A percentile compares a stretch with the other conserved stretches of the same genome.
Evolutionary conservation across 257 asterid genomes (phyloP).

Genomic region (Parsonsia alboflavescens): DNA sequence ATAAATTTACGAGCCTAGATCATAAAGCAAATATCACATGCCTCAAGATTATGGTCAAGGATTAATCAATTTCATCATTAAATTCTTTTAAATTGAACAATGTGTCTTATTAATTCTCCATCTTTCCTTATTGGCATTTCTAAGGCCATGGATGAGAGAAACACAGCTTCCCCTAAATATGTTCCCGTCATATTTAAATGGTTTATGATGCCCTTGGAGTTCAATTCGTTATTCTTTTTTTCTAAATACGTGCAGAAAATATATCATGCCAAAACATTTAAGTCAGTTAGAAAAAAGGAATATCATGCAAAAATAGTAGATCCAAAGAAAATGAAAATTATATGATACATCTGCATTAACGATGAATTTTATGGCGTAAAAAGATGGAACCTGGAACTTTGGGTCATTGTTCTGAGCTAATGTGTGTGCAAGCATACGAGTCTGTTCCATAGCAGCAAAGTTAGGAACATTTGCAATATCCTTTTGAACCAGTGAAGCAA

Average conservation of each 20-base stretch:
- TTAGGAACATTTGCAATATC: conserved; percentile 51
- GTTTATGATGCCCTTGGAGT: background rate
- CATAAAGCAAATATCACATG: background rate
- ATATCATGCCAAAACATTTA: background rate
- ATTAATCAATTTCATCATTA: background rate
- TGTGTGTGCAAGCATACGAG: conserved; percentile 89
- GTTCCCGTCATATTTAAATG: background rate
- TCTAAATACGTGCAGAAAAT: background rate
- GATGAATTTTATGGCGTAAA: background rate
- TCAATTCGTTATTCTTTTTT: too few species aligned
- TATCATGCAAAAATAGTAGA: background rate
- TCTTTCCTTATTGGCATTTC: background rate
- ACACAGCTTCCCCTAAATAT: background rate
- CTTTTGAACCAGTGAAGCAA: conserved; percentile 67
- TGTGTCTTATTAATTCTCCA: background rate
- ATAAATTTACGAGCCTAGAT: background rate
- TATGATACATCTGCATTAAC: background rate
- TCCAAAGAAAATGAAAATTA: background rate
- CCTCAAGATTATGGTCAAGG: background rate
- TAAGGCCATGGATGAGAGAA: background rate
- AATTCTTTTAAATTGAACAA: background rate
- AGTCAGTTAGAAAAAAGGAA: background rate
- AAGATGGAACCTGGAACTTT: conserved; percentile 77
- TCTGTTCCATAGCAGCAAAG: conserved; percentile 85
- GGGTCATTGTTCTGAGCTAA: conserved; percentile 93